Evolutionary conservation across 805 yeast species (phyloP), one percentile per base, ranked within the genome.

Genomic region (Kuraishia cidri): DNA sequence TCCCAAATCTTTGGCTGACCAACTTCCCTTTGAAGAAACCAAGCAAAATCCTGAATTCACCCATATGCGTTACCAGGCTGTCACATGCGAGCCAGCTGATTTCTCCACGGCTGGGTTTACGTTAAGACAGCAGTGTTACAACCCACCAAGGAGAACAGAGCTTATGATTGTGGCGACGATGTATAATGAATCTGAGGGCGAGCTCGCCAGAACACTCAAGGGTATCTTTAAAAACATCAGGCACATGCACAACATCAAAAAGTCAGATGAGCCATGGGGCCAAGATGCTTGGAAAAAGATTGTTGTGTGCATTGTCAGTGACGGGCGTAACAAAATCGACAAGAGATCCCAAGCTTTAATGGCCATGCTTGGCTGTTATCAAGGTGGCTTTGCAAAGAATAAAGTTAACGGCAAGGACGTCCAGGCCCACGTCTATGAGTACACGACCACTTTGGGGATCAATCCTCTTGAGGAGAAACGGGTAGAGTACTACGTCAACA

Each of bases 341-440:
- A 82, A 82, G 30, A 68, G 88, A 31, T 72, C 96, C 0, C 72
- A 78, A 47, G 87, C 88, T 6, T 62, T 90, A 19, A 62, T 90
- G 52, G 81, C 92, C 10, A 83, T 95, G 2, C 54, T 90, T 33
- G 98, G 98, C 16, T 81, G 82, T 26, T 90, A 79, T 53, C 98
- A 92, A 57, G 97, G 87, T 39, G 97, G 97, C 0, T 86, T 87
- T 57, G 97, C 97, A 29, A 87, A 87, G 52, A 83, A 85, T 48
- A 82, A 77, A 49, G 86, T 92, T 45, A 86, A 87, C 51, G 90
- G 79, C 36, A 70, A 75, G 36, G 70, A 75, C 20, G 97, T 90
- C 10, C 74, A 74, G 25, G 79, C 94, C 29, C 98, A 90, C 56
- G 70, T 90, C 26, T 90, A 87, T 54, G 98, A 90, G 53, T 92